Conservation (phyloP, 257 asterid species). For the Solanum paucissectum region DNA sequence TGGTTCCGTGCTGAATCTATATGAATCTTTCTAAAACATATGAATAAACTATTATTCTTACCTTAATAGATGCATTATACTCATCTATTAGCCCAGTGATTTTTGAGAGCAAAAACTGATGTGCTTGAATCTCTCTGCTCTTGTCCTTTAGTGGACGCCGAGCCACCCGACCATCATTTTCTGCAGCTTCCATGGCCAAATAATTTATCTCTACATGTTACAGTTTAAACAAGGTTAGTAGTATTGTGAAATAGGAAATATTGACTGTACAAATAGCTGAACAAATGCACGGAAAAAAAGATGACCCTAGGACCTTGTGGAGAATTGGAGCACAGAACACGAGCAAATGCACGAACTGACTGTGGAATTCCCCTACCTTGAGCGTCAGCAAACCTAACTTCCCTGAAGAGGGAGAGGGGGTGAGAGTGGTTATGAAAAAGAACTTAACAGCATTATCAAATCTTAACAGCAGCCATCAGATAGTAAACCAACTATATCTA, state of each 20-base stretch:
- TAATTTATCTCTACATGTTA: slow-evolving; percentile 35
- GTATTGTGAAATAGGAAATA: not conserved
- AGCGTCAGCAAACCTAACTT: slow-evolving; percentile 35
- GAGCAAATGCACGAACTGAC: slow-evolving; percentile 76
- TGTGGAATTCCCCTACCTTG: slow-evolving; percentile 83
- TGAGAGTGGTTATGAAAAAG: not conserved
- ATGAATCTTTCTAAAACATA: not conserved
- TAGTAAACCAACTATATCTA: not conserved
- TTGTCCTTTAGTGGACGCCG: slow-evolving; percentile 53
- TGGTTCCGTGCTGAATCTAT: not conserved
- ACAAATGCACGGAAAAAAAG: not conserved
- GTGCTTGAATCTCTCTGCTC: slow-evolving; percentile 64
- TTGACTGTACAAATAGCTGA: not conserved
- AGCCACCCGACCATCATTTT: slow-evolving; percentile 68
- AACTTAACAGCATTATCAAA: not conserved
- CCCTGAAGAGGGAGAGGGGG: slow-evolving; percentile 19
- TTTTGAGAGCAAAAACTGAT: slow-evolving; percentile 38
- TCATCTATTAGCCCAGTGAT: slow-evolving; percentile 31
- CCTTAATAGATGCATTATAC: slow-evolving; percentile 34
- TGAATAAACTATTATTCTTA: not conserved
- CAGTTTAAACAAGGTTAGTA: not conserved
- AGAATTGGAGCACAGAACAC: slow-evolving; percentile 48
- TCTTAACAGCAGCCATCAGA: not conserved
- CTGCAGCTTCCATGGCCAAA: slow-evolving; percentile 49
- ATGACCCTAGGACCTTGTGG: slow-evolving; percentile 26